These are phyloP conservation scores for Aureobasidium sp. DNA, from an alignment of 2,329 filamentous ascomycete species.

Conservation along the genomic window DNA sequence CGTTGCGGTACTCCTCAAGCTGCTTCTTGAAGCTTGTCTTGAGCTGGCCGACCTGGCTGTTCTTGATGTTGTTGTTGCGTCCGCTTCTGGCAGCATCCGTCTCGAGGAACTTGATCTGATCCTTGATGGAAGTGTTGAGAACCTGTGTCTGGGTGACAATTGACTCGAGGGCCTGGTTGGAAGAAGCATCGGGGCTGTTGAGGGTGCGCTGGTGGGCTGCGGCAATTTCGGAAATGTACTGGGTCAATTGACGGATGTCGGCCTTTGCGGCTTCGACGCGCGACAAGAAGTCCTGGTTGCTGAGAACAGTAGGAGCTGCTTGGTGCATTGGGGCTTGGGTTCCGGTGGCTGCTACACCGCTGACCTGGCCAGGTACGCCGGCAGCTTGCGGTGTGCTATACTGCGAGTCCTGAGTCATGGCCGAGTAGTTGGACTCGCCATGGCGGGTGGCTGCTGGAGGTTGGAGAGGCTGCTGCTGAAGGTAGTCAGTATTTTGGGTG, in stretches of 20 bases:
- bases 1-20: conserved; percentile 61
- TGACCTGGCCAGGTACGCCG: neutral
- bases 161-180: conserved; percentile 54
- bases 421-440: conserved; percentile 29
- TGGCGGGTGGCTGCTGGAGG: conserved; percentile 28
- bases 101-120: conserved; percentile 71
- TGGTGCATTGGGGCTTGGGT: conserved; percentile 24
- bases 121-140: conserved; percentile 67
- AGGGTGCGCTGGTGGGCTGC: conserved; percentile 66
- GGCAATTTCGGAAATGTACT: conserved; percentile 60
- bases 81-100: conserved; percentile 59
- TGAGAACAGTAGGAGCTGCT: conserved; percentile 42
- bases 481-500: neutral
- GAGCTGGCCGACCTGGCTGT: conserved; percentile 60
- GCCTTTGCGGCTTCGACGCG: conserved; percentile 60
- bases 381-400: conserved; percentile 20
- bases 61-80: conserved; percentile 57
- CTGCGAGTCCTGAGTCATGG: conserved; percentile 31
- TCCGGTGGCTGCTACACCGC: conserved; percentile 9
- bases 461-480: conserved; percentile 16
- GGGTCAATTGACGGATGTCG: conserved; percentile 60
- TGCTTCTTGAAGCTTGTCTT: conserved; percentile 67
- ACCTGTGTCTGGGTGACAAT: conserved; percentile 63
- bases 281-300: conserved; percentile 50
- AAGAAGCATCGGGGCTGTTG: conserved; percentile 51